These are phyloP conservation scores for Fagopyrum tataricum DNA, from an alignment of 148 eudicot genomes.

Conservation along the genomic window DNA sequence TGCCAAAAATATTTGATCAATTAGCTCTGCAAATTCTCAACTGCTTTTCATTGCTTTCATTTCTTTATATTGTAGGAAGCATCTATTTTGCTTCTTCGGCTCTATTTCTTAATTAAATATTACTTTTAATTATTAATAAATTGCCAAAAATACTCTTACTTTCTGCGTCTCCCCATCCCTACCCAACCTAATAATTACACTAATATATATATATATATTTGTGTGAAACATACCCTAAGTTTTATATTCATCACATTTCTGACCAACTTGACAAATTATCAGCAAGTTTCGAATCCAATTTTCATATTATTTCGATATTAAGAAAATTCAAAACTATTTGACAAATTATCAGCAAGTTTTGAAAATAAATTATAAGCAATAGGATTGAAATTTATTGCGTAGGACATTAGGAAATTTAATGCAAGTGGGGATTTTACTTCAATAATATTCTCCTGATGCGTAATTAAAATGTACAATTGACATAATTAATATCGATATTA, in stretches of 20 bases:
- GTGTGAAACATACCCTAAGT: too few relatives aligned
- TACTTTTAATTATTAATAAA: background rate
- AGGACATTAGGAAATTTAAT: background rate
- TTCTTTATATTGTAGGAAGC: background rate
- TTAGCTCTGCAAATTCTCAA: constrained; percentile 13
- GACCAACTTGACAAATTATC: too few relatives aligned
- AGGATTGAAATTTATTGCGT: background rate
- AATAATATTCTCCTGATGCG: background rate
- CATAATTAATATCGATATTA: background rate
- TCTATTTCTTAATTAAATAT: background rate
- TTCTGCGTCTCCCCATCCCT: background rate
- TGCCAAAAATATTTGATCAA: background rate
- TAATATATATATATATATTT: background rate
- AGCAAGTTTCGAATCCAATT: too few relatives aligned
- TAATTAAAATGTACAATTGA: background rate
- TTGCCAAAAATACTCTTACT: background rate
- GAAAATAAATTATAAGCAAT: background rate
- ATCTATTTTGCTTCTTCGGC: background rate
- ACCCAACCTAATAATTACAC: background rate
- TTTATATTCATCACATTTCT: too few relatives aligned
- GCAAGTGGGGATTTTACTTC: background rate
- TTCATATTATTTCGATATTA: too few relatives aligned
- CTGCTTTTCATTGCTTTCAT: background rate
- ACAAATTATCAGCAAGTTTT: too few relatives aligned
- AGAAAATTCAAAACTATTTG: too few relatives aligned